phyloP scores from a whole-genome alignment of 345 rosid genomes.

The Citrus sinensis region DVS_A1.0 CM039165.1:21596001-21596500 shows the following conservation, averaged over 20 bases:
- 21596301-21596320: not conserved
- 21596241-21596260: not conserved
- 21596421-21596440: no score
- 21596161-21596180: not conserved
- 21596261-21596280: not conserved
- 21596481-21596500: no score
- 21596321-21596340: not conserved
- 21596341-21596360: not conserved
- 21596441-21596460: no score
- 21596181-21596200: not conserved
- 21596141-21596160: no score
- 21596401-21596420: no score
- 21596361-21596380: not conserved
- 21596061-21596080: not conserved
- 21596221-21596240: not conserved
- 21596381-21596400: no score
- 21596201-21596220: not conserved
- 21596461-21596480: no score
- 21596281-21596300: not conserved
- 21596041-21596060: not conserved
- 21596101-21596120: not conserved
- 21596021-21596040: not conserved
- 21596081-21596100: not conserved
- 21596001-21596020: not conserved
- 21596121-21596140: not conserved